Percentiles rank a stretch among this genome's conserved stretches.
Conservation (phyloP, 768 basidiomycete genomes). For the Vararia minispora region DNA sequence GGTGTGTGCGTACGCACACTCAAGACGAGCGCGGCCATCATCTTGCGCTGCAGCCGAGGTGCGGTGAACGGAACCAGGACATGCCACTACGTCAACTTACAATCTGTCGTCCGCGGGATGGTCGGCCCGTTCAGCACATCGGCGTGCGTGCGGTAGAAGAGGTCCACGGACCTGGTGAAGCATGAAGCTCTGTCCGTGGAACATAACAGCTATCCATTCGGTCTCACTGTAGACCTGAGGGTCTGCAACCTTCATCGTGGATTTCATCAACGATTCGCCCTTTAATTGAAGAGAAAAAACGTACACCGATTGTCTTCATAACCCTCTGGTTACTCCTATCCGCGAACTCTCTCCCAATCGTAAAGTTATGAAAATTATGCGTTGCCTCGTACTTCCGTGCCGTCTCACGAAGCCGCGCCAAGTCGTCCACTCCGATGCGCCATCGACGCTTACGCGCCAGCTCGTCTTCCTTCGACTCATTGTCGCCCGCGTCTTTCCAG, state of each 20-base stretch:
- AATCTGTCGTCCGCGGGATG: slow-evolving; percentile 27
- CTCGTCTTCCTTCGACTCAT: slow-evolving; percentile 42
- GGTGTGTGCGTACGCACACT: slow-evolving; percentile 69
- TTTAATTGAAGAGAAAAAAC: not conserved
- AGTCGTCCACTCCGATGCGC: slow-evolving; percentile 43
- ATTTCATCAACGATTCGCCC: not conserved
- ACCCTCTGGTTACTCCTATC: slow-evolving; percentile 77
- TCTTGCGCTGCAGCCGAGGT: slow-evolving; percentile 65
- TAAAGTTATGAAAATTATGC: slow-evolving; percentile 98
- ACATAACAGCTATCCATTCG: slow-evolving; percentile 89
- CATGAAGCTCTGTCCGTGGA: slow-evolving; percentile 99
- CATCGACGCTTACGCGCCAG: slow-evolving; percentile 58
- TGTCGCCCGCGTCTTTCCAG: slow-evolving; percentile 36
- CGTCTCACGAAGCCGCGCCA: slow-evolving; percentile 44
- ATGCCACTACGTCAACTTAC: slow-evolving; percentile 24
- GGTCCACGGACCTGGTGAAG: slow-evolving; percentile 84
- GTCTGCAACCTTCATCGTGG: slow-evolving; percentile 47
- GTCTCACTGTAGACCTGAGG: slow-evolving; percentile 86
- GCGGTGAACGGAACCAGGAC: slow-evolving; percentile 9
- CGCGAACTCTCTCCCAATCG: slow-evolving; percentile 73
- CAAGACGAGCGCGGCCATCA: slow-evolving; percentile 85
- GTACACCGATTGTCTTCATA: slow-evolving; percentile 81
- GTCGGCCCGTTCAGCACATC: slow-evolving; percentile 1
- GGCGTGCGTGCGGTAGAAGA: slow-evolving; percentile 4
- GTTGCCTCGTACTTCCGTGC: slow-evolving; percentile 70